These are phyloP conservation scores for Poteriospumella lacustris DNA, from an alignment of 108 stramenopile species.

Conservation along the genomic window DNA sequence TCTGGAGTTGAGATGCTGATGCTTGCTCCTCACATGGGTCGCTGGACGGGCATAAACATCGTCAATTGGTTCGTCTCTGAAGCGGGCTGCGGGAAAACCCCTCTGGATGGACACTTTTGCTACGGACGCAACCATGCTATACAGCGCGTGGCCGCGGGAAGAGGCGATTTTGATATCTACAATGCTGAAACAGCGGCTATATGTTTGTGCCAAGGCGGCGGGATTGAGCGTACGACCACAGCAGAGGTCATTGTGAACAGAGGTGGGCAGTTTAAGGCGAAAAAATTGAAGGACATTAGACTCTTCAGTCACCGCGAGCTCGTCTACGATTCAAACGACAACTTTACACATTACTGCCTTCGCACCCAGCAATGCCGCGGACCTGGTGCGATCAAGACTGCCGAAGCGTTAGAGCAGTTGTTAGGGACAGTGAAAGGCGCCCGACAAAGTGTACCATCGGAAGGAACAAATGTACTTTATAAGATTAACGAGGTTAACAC, in stretches of 20 bases:
- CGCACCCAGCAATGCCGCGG: neutral
- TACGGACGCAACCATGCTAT: too few species aligned
- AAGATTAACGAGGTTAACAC: neutral
- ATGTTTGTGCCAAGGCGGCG: neutral
- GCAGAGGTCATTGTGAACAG: neutral
- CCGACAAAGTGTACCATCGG: neutral
- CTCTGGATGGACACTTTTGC: conserved; percentile 1
- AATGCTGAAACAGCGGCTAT: neutral
- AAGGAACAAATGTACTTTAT: neutral
- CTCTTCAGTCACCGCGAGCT: neutral
- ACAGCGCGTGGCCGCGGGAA: neutral
- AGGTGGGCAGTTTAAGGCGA: neutral
- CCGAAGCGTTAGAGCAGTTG: neutral
- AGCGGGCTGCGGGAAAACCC: neutral
- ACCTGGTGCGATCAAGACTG: neutral
- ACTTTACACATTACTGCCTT: neutral
- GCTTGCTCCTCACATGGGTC: neutral
- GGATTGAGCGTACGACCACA: neutral
- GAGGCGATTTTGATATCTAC: neutral
- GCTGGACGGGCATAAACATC: neutral
- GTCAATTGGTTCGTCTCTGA: neutral
- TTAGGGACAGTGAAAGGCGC: neutral
- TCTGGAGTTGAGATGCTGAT: neutral
- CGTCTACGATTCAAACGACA: neutral
- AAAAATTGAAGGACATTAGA: neutral